phyloP scores from a whole-genome alignment of 2,329 filamentous ascomycete genomes.

The Rosellinia necatrix region DNA sequence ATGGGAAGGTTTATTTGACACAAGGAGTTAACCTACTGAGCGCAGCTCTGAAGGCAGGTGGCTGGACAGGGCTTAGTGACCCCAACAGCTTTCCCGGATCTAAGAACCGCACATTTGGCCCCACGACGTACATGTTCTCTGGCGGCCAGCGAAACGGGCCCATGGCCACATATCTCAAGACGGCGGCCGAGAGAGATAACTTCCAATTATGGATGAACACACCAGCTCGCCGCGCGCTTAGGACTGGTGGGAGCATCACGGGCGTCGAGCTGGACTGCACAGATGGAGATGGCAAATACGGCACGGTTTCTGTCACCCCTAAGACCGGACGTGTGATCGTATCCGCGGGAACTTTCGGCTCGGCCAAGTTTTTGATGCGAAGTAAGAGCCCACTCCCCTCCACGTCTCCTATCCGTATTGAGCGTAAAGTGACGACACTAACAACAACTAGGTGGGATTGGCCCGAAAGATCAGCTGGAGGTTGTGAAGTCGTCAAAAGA shows the following conservation, averaged over 20 bases:
- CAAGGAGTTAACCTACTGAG: conserved; percentile 67
- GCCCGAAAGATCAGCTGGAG: conserved; percentile 63
- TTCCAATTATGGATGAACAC: conserved; percentile 72
- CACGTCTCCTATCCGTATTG: too few species aligned
- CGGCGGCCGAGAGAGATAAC: conserved; percentile 62
- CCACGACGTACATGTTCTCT: conserved; percentile 69
- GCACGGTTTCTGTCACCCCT: conserved; percentile 63
- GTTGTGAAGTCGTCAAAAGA: conserved; percentile 56
- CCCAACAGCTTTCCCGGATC: conserved; percentile 61
- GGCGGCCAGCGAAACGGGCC: conserved; percentile 70
- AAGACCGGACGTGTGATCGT: conserved; percentile 69
- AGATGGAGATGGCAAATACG: conserved; percentile 57
- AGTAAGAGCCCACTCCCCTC: conserved; percentile 43
- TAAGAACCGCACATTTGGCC: conserved; percentile 69
- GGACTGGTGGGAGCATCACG: conserved; percentile 64
- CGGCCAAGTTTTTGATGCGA: conserved; percentile 69
- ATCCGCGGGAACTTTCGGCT: conserved; percentile 70
- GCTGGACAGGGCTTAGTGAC: conserved; percentile 64
- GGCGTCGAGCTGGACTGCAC: conserved; percentile 69
- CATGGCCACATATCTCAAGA: conserved; percentile 70
- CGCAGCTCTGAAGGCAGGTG: conserved; percentile 59
- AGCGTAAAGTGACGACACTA: conserved; percentile 1
- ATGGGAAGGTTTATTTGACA: conserved; percentile 68
- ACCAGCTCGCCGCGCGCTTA: conserved; percentile 67
- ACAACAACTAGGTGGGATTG: conserved; percentile 57